Conservation (phyloP, 345 rosid species). For the Citrus reticulata region DNA sequence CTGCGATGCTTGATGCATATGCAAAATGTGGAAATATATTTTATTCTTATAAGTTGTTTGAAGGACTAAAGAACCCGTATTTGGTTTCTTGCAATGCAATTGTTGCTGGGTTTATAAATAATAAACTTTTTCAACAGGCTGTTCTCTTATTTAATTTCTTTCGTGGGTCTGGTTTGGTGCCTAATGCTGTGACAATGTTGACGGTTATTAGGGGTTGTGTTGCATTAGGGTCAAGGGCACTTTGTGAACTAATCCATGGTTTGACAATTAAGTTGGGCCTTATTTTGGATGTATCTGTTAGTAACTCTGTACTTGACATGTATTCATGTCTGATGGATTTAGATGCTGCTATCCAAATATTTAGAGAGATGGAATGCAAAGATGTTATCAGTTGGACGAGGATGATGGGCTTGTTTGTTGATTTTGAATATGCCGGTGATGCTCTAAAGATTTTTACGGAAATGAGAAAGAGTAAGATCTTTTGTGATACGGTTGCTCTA, state of each 20-base stretch:
- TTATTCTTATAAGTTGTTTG: slow-evolving; percentile 28
- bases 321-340: slow-evolving; percentile 36
- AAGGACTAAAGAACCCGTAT: slow-evolving; percentile 27
- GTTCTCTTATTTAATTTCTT: slow-evolving; percentile 22
- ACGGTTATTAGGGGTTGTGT: slow-evolving; percentile 24
- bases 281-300: slow-evolving; percentile 23
- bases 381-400: slow-evolving; percentile 41
- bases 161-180: slow-evolving; percentile 28
- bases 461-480: slow-evolving; percentile 22
- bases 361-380: slow-evolving; percentile 27
- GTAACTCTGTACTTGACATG: slow-evolving; percentile 37
- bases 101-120: slow-evolving; percentile 27
- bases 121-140: slow-evolving; percentile 30
- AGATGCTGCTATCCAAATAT: slow-evolving; percentile 23
- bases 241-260: slow-evolving; percentile 30
- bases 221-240: slow-evolving; percentile 23
- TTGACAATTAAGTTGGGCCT: slow-evolving; percentile 35
- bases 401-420: slow-evolving; percentile 36
- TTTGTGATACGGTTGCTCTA: slow-evolving; percentile 25
- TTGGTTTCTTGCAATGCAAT: slow-evolving; percentile 37
- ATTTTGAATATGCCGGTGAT: slow-evolving; percentile 26
- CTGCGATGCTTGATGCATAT: slow-evolving; percentile 36
- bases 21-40: slow-evolving; percentile 31
- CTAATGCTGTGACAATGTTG: slow-evolving; percentile 27
- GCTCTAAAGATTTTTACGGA: slow-evolving; percentile 27